Evolutionary conservation across 78 protist genomes (phyloP).

Genomic region (slime mould (Dictyostelium discoideum)): DNA sequence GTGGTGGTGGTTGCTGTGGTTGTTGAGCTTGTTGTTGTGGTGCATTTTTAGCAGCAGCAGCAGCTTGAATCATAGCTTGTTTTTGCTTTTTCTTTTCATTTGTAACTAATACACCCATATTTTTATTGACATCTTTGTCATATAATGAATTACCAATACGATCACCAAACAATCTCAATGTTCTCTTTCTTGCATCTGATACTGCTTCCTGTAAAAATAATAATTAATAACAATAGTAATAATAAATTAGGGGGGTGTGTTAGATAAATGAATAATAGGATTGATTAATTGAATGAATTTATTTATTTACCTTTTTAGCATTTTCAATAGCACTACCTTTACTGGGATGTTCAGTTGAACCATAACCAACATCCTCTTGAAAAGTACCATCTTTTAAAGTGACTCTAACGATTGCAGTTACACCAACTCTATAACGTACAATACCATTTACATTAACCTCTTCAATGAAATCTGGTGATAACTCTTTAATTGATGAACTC

Average conservation of each 20-base stretch:
- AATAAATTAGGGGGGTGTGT: no score
- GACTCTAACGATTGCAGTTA: conserved; percentile 73
- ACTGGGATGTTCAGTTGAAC: conserved; percentile 27
- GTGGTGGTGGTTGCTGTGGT: not conserved
- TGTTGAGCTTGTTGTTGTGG: not conserved
- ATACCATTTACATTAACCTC: not conserved
- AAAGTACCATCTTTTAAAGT: conserved; percentile 85
- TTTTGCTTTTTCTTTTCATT: not conserved
- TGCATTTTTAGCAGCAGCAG: not conserved
- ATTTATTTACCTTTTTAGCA: conserved; percentile 76
- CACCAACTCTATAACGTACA: conserved; percentile 30
- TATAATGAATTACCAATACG: conserved; percentile 85
- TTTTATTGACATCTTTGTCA: conserved; percentile 48
- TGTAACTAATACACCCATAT: not conserved
- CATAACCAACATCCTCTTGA: conserved; percentile 92
- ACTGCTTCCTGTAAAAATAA: conserved; percentile 77
- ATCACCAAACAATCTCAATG: conserved; percentile 86
- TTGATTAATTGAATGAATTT: not conserved
- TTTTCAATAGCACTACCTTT: conserved; percentile 85
- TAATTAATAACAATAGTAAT: no score
- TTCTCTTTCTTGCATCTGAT: conserved; percentile 89
- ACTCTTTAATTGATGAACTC: conserved; percentile 56
- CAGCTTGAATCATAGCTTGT: not conserved
- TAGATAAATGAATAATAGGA: no score
- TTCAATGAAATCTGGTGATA: conserved; percentile 75